Evolutionary conservation across 805 yeast genomes (phyloP).

Genomic region (Wickerhamomyces sydowiorum): DNA sequence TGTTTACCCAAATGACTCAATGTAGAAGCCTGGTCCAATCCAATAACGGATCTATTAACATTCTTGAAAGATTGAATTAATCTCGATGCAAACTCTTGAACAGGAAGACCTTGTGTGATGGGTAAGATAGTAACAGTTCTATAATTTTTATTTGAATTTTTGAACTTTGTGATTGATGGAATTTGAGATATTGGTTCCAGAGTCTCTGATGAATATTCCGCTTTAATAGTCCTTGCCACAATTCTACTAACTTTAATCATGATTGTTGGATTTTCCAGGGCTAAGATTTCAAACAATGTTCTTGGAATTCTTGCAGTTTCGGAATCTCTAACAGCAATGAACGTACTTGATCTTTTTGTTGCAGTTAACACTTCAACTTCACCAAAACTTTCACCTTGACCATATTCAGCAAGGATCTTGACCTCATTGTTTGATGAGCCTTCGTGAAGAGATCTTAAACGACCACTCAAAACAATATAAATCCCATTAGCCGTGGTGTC

Average conservation of each 20-base stretch:
- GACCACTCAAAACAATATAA: slow-evolving; percentile 82
- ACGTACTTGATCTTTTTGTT: slow-evolving; percentile 57
- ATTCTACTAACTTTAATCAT: slow-evolving; percentile 86
- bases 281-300: slow-evolving; percentile 77
- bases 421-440: slow-evolving; percentile 20
- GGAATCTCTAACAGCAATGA: slow-evolving; percentile 87
- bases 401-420: slow-evolving; percentile 63
- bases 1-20: slow-evolving; percentile 79
- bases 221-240: slow-evolving; percentile 58
- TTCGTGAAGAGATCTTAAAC: slow-evolving; percentile 54
- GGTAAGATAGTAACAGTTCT: slow-evolving; percentile 86
- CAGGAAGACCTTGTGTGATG: slow-evolving; percentile 75
- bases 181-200: slow-evolving; percentile 15
- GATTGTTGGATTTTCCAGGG: slow-evolving; percentile 79
- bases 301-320: slow-evolving; percentile 93
- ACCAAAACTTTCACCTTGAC: slow-evolving; percentile 93
- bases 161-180: slow-evolving; percentile 23
- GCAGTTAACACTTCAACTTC: slow-evolving; percentile 92
- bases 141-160: slow-evolving; percentile 40
- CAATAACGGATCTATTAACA: slow-evolving; percentile 68
- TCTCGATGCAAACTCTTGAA: slow-evolving; percentile 73
- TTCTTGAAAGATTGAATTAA: slow-evolving; percentile 65
- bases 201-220: slow-evolving; percentile 12
- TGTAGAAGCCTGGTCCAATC: slow-evolving; percentile 79
- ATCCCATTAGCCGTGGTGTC: slow-evolving; percentile 89